These are phyloP conservation scores for Omphalotus olearius DNA, from an alignment of 1,284 basidiomycete genomes.

Conservation along the genomic window DNA sequence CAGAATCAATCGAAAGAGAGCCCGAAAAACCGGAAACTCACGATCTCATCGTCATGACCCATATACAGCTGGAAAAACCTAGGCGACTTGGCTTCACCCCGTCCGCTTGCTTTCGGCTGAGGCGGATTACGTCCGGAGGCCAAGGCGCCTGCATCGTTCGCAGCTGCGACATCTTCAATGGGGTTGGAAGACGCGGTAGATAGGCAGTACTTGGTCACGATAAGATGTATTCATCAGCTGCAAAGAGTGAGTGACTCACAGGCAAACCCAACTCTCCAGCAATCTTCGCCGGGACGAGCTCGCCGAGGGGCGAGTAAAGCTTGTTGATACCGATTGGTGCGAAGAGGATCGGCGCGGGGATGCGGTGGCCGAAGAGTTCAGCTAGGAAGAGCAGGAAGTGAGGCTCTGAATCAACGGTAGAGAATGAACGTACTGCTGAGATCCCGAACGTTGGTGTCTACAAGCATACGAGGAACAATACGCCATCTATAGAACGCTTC, in stretches of 20 bases:
- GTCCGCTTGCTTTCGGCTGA: background rate
- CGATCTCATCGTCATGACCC: constrained; percentile 52
- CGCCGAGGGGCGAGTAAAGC: constrained; percentile 46
- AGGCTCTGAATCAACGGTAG: background rate
- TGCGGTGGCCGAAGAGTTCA: constrained; percentile 49
- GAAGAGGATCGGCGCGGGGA: constrained; percentile 51
- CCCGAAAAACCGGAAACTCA: constrained; percentile 16
- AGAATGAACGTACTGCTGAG: constrained; percentile 35
- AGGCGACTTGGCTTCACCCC: constrained; percentile 35
- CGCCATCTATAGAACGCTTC: constrained; percentile 48
- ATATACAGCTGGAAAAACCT: constrained; percentile 62
- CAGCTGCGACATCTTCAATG: constrained; percentile 50
- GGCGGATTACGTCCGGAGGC: constrained; percentile 31
- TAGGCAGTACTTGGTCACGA: constrained; percentile 38
- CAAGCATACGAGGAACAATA: constrained; percentile 56
- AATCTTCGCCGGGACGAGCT: constrained; percentile 50
- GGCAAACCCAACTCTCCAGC: constrained; percentile 54
- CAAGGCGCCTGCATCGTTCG: constrained; percentile 38
- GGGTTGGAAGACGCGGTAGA: constrained; percentile 51
- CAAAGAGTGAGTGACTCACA: constrained; percentile 22
- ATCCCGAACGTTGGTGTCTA: constrained; percentile 54
- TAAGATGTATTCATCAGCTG: background rate
- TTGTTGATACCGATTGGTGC: constrained; percentile 60
- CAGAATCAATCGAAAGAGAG: background rate
- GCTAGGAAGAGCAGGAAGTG: constrained; percentile 20